Conservation (phyloP, 2,329 filamentous ascomycete genomes). For the Raffaelea ambrosiae region DNA sequence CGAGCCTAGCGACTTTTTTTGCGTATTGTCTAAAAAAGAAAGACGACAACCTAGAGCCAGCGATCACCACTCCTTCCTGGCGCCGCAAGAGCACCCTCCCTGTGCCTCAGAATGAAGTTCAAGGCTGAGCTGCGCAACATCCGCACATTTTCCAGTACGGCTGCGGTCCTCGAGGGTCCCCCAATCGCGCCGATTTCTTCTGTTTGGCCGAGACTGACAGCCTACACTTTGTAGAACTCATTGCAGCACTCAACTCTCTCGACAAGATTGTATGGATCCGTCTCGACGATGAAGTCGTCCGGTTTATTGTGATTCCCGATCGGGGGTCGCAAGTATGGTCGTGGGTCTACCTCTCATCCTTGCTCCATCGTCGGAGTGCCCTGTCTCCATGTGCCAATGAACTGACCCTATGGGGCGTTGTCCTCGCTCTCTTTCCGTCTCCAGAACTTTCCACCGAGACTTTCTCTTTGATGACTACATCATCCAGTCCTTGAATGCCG, state of each 20-base stretch:
- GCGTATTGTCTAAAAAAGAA: not conserved
- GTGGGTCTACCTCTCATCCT: slow-evolving; percentile 37
- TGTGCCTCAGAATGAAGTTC: slow-evolving; percentile 11
- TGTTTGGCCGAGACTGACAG: not conserved
- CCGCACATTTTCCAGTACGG: slow-evolving; percentile 54
- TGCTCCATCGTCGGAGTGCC: too few relatives aligned
- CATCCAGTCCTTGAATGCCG: slow-evolving; percentile 71
- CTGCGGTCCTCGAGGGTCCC: not conserved
- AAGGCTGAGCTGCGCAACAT: slow-evolving; percentile 57
- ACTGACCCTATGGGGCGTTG: not conserved
- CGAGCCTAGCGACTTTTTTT: too few relatives aligned
- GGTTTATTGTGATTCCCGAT: slow-evolving; percentile 93
- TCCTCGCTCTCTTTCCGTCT: not conserved
- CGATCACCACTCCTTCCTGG: too few relatives aligned
- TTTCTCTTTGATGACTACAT: slow-evolving; percentile 81
- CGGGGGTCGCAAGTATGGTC: slow-evolving; percentile 96
- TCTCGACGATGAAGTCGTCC: slow-evolving; percentile 76
- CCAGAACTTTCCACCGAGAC: slow-evolving; percentile 35
- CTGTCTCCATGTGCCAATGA: not conserved
- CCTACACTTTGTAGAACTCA: slow-evolving; percentile 47
- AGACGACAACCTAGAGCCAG: not conserved
- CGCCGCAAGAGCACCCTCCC: too few relatives aligned
- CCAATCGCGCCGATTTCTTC: too few relatives aligned
- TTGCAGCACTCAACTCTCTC: slow-evolving; percentile 53
- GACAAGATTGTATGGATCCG: slow-evolving; percentile 88